Evolutionary conservation across 208 protist genomes (phyloP).

Genomic region (Acanthamoeba culbertsoni): DNA sequence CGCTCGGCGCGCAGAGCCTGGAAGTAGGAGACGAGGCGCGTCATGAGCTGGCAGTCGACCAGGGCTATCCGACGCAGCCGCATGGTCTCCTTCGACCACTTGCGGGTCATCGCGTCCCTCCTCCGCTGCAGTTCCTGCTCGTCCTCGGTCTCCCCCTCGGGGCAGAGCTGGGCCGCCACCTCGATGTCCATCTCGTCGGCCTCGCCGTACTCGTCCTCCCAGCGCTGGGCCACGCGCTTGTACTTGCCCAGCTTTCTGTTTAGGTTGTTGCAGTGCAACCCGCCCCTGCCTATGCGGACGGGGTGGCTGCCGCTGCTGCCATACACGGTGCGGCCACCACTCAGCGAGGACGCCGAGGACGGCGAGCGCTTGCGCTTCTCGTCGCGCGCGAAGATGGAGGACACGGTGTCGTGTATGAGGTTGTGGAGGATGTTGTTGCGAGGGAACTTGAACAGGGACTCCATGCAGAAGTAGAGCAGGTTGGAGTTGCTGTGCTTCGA

Average conservation of each 20-base stretch:
- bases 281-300: neutral
- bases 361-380: neutral
- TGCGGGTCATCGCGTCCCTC: neutral
- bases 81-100: conserved; percentile 38
- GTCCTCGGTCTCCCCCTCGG: conserved; percentile 23
- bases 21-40: neutral
- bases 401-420: conserved; percentile 24
- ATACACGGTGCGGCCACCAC: neutral
- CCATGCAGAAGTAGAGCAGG: conserved; percentile 45
- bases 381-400: neutral
- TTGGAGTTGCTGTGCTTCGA: neutral
- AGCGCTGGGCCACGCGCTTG: neutral
- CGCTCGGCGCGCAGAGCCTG: neutral
- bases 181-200: conserved; percentile 41
- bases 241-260: conserved; percentile 35
- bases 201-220: neutral
- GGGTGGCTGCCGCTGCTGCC: conserved; percentile 11
- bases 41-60: neutral
- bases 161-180: neutral
- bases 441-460: conserved; percentile 35
- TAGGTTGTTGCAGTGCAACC: neutral
- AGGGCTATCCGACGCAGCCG: neutral
- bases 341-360: neutral
- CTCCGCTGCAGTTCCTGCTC: neutral
- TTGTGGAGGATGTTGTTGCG: conserved; percentile 57